These are phyloP conservation scores for Fomes fomentarius DNA, from an alignment of 1,284 basidiomycete species.

Conservation along the genomic window DNA sequence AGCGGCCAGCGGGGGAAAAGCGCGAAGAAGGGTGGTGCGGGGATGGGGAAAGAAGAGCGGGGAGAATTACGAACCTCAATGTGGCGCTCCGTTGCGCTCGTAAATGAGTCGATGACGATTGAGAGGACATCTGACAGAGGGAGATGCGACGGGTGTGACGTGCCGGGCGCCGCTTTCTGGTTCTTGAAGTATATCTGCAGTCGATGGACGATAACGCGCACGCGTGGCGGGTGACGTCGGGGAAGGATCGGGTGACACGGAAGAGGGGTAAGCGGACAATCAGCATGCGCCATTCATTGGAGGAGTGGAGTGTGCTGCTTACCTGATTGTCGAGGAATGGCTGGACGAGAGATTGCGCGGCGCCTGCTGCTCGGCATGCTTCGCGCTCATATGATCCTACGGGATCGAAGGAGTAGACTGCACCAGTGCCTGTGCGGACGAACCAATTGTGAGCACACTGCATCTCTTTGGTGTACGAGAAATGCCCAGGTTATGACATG, in stretches of 20 bases:
- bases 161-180: conserved; percentile 70
- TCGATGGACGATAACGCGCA: conserved; percentile 7
- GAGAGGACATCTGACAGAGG: conserved; percentile 80
- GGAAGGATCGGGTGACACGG: conserved; percentile 49
- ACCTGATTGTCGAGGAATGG: conserved; percentile 98
- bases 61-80: conserved; percentile 92
- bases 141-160: conserved; percentile 77
- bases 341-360: conserved; percentile 88
- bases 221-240: conserved; percentile 45
- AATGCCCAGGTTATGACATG: not conserved
- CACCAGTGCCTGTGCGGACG: conserved; percentile 72
- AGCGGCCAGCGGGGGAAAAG: not conserved
- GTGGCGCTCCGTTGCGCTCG: conserved; percentile 92
- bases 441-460: conserved; percentile 10
- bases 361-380: conserved; percentile 91
- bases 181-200: conserved; percentile 96
- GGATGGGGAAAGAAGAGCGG: conserved; percentile 1
- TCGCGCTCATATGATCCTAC: conserved; percentile 96
- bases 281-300: not conserved
- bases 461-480: not conserved
- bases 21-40: conserved; percentile 3
- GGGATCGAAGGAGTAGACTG: conserved; percentile 97
- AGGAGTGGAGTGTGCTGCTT: conserved; percentile 30
- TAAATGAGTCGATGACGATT: conserved; percentile 92
- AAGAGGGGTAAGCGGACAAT: too few relatives aligned